These are phyloP conservation scores for Ophiocordyceps polyrhachis-furcata DNA, from an alignment of 2,329 filamentous ascomycete species.

Conservation along the genomic window DNA sequence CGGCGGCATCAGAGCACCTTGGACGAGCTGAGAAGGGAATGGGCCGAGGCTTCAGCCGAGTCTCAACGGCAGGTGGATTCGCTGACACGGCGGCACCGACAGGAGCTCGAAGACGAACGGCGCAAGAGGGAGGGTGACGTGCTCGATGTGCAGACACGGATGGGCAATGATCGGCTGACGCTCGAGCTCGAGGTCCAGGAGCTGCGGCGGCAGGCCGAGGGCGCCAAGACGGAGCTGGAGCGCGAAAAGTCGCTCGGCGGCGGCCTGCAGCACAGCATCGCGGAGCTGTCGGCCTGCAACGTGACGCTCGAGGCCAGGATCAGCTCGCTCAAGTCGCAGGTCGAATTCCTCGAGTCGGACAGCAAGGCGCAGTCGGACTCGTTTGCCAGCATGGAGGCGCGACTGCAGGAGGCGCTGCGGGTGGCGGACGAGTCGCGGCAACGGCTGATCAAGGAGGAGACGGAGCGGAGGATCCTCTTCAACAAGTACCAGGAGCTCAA, in stretches of 20 bases:
- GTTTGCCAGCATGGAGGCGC: slow-evolving; percentile 63
- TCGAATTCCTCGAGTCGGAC: slow-evolving; percentile 78
- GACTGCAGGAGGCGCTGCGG: slow-evolving; percentile 59
- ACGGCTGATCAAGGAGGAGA: slow-evolving; percentile 82
- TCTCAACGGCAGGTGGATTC: slow-evolving; percentile 52
- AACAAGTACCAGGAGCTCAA: slow-evolving; percentile 97
- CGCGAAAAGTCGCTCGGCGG: slow-evolving; percentile 46
- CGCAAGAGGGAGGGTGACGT: slow-evolving; percentile 40
- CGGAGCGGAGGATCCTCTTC: slow-evolving; percentile 74
- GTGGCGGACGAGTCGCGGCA: slow-evolving; percentile 52
- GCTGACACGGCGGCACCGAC: slow-evolving; percentile 41
- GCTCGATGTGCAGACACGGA: slow-evolving; percentile 38
- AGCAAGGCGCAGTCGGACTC: slow-evolving; percentile 76
- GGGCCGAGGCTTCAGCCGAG: slow-evolving; percentile 28
- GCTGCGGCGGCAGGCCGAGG: slow-evolving; percentile 23
- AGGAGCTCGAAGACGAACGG: slow-evolving; percentile 48
- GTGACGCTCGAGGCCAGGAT: slow-evolving; percentile 56
- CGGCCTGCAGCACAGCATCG: slow-evolving; percentile 30
- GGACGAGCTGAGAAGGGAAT: slow-evolving; percentile 25
- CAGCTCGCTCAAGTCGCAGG: slow-evolving; percentile 59
- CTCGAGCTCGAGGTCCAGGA: slow-evolving; percentile 32
- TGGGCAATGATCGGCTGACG: slow-evolving; percentile 32
- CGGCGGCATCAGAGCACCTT: slow-evolving; percentile 15
- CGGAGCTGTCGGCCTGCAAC: slow-evolving; percentile 40
- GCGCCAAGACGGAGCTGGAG: slow-evolving; percentile 30